These are phyloP conservation scores for Pichia pseudocactophila DNA, from an alignment of 805 yeast species.

Conservation along the genomic window DNA sequence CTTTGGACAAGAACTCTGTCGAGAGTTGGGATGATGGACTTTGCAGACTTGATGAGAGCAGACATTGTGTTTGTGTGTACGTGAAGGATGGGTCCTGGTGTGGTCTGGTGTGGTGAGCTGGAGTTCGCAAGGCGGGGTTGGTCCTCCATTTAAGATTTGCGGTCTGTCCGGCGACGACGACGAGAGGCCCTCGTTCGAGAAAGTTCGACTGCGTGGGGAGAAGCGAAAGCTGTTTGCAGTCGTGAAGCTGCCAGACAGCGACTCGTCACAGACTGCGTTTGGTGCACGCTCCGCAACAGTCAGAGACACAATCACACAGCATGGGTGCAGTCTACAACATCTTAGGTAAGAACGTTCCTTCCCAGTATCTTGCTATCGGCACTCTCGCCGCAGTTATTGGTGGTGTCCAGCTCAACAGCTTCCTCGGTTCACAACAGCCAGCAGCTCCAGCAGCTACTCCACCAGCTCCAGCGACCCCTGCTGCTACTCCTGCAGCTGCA, in stretches of 20 bases:
- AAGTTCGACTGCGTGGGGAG: no score
- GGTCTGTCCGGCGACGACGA: no score
- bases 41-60: conserved; percentile 66
- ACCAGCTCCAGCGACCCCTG: conserved; percentile 7
- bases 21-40: conserved; percentile 82
- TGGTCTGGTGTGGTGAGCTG: no score
- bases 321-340: conserved; percentile 84
- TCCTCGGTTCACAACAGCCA: conserved; percentile 33
- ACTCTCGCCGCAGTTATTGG: conserved; percentile 64
- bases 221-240: no score
- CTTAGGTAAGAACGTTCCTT: conserved; percentile 73
- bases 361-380: conserved; percentile 79
- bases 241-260: background rate
- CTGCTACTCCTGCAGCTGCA: conserved; percentile 3
- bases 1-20: conserved; percentile 97
- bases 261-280: background rate
- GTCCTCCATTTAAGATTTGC: no score
- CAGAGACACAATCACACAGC: conserved; percentile 5
- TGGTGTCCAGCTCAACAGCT: conserved; percentile 25
- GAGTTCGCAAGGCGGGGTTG: no score
- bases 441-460: conserved; percentile 11
- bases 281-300: background rate
- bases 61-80: background rate
- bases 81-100: background rate
- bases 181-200: no score